Evolutionary conservation across 768 basidiomycete species (phyloP), one percentile per base, ranked within the genome.

Genomic region (Boletales sp.): DNA sequence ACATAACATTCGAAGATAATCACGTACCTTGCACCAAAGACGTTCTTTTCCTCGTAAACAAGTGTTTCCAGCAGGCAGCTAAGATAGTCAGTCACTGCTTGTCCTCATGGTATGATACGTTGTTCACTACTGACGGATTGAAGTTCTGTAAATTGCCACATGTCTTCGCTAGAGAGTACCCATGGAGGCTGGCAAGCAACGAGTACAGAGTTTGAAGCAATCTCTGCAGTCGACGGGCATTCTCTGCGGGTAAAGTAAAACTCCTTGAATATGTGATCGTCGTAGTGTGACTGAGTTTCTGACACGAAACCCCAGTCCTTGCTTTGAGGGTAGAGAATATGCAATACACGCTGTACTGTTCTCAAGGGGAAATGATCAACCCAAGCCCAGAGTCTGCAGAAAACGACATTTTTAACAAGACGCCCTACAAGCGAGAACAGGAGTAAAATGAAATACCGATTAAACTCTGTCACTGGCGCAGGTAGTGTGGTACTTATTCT

Each of bases 111-210:
- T 13, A 21, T 10, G n/a, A 47, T 43, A 34, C 14, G 25, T 25
- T 35, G 33, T 14, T 38, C 31, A 25, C 47, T 6, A 63, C 55
- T 55, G 40, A 58, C 63, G 8, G 68, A 68, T 50, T 39, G 51
- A 39, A 77, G 72, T 54, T 71, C 66, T 3, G 74, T 65, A 58
- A 84, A 82, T 57, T 79, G 75, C 57, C 72, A 68, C 53, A 84
- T 68, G 58, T 82, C 80, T 53, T 74, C 71, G n/a, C 62, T 58
- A 11, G 78, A 78, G 37, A 84, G 72, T 19, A 82, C 69, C 77
- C 79, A 83, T 7, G 81, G 80, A 3, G 82, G 78, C 59, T 83
- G 82, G 54, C 79, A 78, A n/a, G 75, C 81, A 37, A 84, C 62
- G 4, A 81, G 62, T 17, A 83, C 67, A 39, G 74, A 71, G 31